These are phyloP conservation scores for Leccinum fallax DNA, from an alignment of 1,284 basidiomycete genomes.

Conservation along the genomic window DNA sequence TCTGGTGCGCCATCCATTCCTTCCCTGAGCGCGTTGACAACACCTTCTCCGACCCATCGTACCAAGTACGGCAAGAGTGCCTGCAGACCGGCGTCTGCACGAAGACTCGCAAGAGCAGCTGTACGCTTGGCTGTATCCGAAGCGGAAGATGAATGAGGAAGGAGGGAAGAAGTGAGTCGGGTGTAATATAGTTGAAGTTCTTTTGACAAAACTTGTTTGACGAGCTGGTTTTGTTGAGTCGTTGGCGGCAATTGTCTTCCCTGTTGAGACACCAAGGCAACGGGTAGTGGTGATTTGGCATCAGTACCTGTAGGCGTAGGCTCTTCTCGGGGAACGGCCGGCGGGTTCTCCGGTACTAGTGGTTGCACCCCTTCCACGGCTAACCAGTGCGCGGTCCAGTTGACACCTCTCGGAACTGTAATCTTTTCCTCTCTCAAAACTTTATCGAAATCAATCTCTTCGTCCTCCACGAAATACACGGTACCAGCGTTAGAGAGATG, in stretches of 20 bases:
- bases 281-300: conserved; percentile 35
- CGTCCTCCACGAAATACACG: conserved; percentile 94
- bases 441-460: conserved; percentile 96
- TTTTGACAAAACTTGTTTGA: conserved; percentile 92
- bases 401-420: conserved; percentile 72
- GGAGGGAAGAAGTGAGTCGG: conserved; percentile 83
- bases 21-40: conserved; percentile 67
- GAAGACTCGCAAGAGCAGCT: conserved; percentile 88
- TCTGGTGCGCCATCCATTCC: conserved; percentile 61
- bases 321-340: conserved; percentile 66
- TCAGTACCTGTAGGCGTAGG: conserved; percentile 37
- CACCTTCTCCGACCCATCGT: conserved; percentile 91
- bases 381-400: conserved; percentile 94
- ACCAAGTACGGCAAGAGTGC: conserved; percentile 95
- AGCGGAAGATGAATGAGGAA: conserved; percentile 46
- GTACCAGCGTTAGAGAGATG: conserved; percentile 59
- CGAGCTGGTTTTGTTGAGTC: conserved; percentile 61
- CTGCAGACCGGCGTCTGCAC: conserved; percentile 90
- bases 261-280: conserved; percentile 25
- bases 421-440: conserved; percentile 85
- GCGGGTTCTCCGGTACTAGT: conserved; percentile 94
- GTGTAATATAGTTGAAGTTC: conserved; percentile 97
- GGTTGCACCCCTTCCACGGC: conserved; percentile 98
- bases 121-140: conserved; percentile 67
- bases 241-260: conserved; percentile 45